phyloP scores from a whole-genome alignment of 805 yeast genomes.

The Barnettozyma vustinii region DNA sequence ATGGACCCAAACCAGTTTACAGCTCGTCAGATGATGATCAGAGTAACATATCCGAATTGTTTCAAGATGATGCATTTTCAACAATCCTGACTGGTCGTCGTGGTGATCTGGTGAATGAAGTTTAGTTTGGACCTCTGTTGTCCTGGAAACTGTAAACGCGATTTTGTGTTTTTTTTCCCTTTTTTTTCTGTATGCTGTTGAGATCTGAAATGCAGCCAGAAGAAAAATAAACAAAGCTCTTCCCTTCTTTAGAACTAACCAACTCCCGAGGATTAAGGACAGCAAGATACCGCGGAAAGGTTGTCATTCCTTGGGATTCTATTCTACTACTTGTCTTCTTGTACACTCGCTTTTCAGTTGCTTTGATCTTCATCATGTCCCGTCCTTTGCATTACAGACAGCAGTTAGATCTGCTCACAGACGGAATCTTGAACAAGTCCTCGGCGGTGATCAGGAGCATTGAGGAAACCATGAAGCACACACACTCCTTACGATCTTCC shows the following conservation, averaged over 20 bases:
- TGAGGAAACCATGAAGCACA: conserved; percentile 21
- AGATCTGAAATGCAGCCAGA: neutral
- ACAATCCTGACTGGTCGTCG: neutral
- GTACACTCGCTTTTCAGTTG: neutral
- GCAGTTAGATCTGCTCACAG: conserved; percentile 20
- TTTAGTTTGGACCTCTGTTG: neutral
- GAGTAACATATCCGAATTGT: conserved; percentile 2
- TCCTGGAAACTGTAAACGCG: neutral
- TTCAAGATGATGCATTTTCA: neutral
- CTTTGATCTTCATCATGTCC: neutral
- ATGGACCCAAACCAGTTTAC: neutral
- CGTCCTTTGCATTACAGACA: conserved; percentile 7
- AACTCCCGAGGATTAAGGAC: neutral
- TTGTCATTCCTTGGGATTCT: neutral
- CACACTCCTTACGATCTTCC: conserved; percentile 18
- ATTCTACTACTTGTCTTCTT: neutral
- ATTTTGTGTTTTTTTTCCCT: too few species aligned
- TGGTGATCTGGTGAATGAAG: neutral
- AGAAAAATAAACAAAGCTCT: neutral
- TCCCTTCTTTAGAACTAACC: neutral
- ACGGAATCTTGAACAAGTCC: conserved; percentile 19
- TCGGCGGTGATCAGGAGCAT: conserved; percentile 15
- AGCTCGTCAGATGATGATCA: neutral
- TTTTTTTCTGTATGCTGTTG: neutral
- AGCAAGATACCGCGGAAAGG: neutral